Evolutionary conservation across 2,329 filamentous ascomycete species (phyloP).

Genomic region (Esteya vermicola): DNA sequence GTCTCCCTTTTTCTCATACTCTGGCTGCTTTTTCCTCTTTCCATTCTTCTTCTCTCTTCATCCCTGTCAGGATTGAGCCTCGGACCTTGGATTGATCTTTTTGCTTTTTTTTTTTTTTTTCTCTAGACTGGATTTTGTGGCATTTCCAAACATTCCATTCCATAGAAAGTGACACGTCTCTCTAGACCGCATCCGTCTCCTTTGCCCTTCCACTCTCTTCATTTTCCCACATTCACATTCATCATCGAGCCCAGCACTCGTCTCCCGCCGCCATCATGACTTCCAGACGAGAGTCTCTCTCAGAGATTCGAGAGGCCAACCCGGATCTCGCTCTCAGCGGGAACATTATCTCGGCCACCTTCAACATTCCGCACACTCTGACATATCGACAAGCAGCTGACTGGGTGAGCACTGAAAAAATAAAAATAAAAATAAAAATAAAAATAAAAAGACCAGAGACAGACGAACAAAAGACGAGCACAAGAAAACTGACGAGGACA

Average conservation of each 20-base stretch:
- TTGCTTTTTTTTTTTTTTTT: neutral
- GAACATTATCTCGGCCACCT: constrained; percentile 53
- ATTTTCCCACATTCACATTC: neutral
- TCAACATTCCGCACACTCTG: constrained; percentile 46
- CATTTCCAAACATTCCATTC: neutral
- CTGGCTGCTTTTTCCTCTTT: neutral
- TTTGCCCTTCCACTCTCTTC: neutral
- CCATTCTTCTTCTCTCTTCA: neutral
- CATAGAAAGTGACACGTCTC: no score
- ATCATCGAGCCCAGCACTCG: no score
- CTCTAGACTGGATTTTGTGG: neutral
- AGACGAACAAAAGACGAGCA: neutral
- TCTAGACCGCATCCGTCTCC: neutral
- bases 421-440: constrained; percentile 2
- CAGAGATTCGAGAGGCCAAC: constrained; percentile 39
- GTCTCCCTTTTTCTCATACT: no score
- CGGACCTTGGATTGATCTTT: no score
- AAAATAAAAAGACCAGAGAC: no score
- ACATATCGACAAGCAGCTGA: constrained; percentile 43
- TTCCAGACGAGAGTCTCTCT: constrained; percentile 32
- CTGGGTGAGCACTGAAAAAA: no score
- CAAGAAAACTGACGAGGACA: constrained; percentile 17
- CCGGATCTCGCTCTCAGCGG: constrained; percentile 45
- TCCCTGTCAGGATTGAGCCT: no score
- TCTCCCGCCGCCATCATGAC: constrained; percentile 20